Evolutionary conservation across 345 rosid genomes (phyloP).

Genomic region (Salix udensis): DNA sequence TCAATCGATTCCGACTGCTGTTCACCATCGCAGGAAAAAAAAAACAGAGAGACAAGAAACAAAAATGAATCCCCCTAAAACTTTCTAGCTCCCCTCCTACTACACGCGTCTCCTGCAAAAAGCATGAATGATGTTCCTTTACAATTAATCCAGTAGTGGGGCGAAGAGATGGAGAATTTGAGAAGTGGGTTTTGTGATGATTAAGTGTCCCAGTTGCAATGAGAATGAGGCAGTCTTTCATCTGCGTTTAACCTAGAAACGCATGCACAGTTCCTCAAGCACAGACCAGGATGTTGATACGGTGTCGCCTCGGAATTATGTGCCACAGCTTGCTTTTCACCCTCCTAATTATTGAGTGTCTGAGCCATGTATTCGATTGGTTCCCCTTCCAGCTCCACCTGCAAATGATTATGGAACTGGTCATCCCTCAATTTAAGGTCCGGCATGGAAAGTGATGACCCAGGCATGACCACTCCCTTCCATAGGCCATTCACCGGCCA

Average conservation of each 20-base stretch:
- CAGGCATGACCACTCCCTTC: background rate
- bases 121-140: background rate
- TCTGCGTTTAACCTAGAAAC: background rate
- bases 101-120: background rate
- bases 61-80: background rate
- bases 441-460: background rate
- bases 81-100: background rate
- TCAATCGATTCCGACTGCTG: background rate
- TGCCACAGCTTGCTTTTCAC: background rate
- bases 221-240: background rate
- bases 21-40: background rate
- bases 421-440: background rate
- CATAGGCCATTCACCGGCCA: background rate
- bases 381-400: background rate
- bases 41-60: background rate
- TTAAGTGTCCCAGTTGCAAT: background rate
- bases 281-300: background rate
- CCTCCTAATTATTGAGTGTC: background rate
- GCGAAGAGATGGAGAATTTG: background rate
- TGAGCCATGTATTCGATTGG: background rate
- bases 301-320: background rate
- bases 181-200: background rate
- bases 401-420: background rate
- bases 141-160: background rate
- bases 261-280: background rate